Evolutionary conservation across 176 grass and related monocot genomes (phyloP).

Genomic region (Areca catechu): DNA sequence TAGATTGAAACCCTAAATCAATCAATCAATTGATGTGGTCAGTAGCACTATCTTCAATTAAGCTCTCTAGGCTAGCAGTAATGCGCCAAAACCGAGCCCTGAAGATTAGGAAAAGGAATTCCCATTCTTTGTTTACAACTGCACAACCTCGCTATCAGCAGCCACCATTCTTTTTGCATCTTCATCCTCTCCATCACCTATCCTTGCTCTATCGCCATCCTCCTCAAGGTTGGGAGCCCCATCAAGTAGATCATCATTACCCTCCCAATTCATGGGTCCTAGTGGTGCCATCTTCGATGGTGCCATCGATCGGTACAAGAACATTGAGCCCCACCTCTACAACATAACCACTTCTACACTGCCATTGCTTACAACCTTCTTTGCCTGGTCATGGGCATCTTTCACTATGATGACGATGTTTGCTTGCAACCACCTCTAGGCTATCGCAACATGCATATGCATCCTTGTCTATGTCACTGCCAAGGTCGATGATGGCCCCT

Average conservation of each 20-base stretch:
- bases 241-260: constrained; percentile 70
- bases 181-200: constrained; percentile 71
- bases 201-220: constrained; percentile 65
- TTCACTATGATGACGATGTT: constrained; percentile 70
- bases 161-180: constrained; percentile 51
- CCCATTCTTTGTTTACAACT: constrained; percentile 92
- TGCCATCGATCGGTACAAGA: constrained; percentile 91
- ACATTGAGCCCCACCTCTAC: constrained; percentile 66
- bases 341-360: constrained; percentile 12
- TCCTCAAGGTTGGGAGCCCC: constrained; percentile 67
- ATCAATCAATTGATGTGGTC: constrained; percentile 10
- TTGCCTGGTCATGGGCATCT: constrained; percentile 93
- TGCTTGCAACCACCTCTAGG: constrained; percentile 48
- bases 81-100: constrained; percentile 96
- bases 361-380: constrained; percentile 31
- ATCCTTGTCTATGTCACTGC: constrained; percentile 55
- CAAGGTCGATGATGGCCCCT: constrained; percentile 78
- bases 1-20: no score
- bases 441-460: constrained; percentile 62
- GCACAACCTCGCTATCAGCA: constrained; percentile 54
- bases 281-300: constrained; percentile 83
- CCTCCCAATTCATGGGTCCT: constrained; percentile 44
- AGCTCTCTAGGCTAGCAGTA: constrained; percentile 68
- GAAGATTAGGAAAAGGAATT: constrained; percentile 92
- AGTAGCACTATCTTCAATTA: constrained; percentile 41